Base-by-base conservation (phyloP, 768 basidiomycete genomes). In the Termitomyces sp. region DNA sequence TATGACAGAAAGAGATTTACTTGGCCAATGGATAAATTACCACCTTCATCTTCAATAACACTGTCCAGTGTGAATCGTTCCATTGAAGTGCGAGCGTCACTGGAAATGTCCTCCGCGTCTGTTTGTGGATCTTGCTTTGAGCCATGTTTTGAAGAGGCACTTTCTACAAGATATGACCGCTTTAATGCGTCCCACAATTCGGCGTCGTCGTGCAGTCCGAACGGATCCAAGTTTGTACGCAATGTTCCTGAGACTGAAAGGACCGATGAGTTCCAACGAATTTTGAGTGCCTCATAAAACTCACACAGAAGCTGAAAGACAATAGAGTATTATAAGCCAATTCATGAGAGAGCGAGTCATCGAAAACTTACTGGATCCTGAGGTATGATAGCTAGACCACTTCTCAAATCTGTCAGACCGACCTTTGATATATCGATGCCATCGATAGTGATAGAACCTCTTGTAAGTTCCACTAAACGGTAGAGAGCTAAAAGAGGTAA, bases 151-250 rank as follows among this genome's bases (percentile, higher is more conserved):
- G 60, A 62, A 35, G 40, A 42, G 40, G 69, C 68, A 47, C 73
- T 72, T 26, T 91, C 90, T 40, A 93, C 84, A 16, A 97, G 81
- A 71, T 94, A 87, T 0, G 93, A 83, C 26, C 93, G 87, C 66
- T 83, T 87, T 49, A 97, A 74, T 4, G 95, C 92, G 64, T 96
- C 93, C 87, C 91, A 94, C 20, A 97, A 78, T 24, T 80, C 78
- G 22, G 83, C 84, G 68, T 96, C 94, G 61, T 90, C 88, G 61
- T 90, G 83, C 46, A 82, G 70, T 50, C 82, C 85, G 73, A 96
- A 95, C 0, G 95, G 95, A 69, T 97, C 95, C 4, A 97, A 82
- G 68, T 98, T 97, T 45, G 83, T 83, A 51, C 94, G 81, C 22
- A 96, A 71, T 1, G 90, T 92, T 53, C 91, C 92, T 16, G 87